Conservation (phyloP, 2,329 filamentous ascomycete species). For the Saccharata proteae region DNA sequence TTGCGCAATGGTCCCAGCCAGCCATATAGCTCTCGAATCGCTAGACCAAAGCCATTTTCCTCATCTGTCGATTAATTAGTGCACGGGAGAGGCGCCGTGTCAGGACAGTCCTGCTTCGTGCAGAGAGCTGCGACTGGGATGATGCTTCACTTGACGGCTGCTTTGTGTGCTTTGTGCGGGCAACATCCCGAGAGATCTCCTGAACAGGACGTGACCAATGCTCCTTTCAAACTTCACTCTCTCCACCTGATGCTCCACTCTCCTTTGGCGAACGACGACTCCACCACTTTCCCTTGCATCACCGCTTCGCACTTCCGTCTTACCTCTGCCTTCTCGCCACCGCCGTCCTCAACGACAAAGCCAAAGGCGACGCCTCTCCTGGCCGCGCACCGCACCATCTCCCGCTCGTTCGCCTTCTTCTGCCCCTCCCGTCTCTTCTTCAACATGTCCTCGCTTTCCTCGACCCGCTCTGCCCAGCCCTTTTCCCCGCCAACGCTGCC, state of each 20-base stretch:
- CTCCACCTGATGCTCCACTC: conserved; percentile 49
- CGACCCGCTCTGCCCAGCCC: conserved; percentile 39
- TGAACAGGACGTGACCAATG: not conserved
- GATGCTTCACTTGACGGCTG: too few relatives aligned
- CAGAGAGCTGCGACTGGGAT: too few relatives aligned
- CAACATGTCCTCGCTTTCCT: conserved; percentile 41
- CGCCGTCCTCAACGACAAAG: conserved; percentile 19
- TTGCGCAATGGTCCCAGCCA: too few relatives aligned
- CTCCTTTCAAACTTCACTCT: conserved; percentile 21
- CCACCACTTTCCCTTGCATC: conserved; percentile 46
- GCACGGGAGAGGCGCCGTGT: too few relatives aligned
- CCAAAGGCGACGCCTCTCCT: conserved; percentile 48
- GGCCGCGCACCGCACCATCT: conserved; percentile 51
- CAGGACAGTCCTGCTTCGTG: too few relatives aligned
- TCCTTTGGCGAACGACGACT: conserved; percentile 49
- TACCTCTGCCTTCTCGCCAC: conserved; percentile 12
- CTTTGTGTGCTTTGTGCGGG: too few relatives aligned
- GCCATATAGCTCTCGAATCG: too few relatives aligned
- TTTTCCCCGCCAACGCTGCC: conserved; percentile 46
- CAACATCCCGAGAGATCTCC: not conserved
- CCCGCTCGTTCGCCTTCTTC: conserved; percentile 36
- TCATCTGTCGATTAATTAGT: too few relatives aligned
- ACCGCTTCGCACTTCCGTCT: conserved; percentile 45
- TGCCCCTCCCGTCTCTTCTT: conserved; percentile 39
- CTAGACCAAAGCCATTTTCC: too few relatives aligned